Conservation (phyloP, 1,284 basidiomycete genomes). For the Laetiporus sulphureus region DNA sequence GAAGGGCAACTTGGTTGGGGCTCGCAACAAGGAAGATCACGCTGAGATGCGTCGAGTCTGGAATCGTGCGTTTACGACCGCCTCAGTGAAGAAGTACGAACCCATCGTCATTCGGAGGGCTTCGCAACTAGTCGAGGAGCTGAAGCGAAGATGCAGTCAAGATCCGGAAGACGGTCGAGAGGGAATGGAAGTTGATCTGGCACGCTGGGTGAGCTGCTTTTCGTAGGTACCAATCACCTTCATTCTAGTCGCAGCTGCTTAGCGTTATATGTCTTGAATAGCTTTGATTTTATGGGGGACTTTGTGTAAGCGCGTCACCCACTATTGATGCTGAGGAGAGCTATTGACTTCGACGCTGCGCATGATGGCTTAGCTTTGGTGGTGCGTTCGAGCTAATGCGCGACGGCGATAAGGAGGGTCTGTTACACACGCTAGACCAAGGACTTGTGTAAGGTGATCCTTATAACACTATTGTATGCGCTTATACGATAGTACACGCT, state of each 20-base stretch:
- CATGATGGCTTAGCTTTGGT: slow-evolving; percentile 15
- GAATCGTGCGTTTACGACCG: slow-evolving; percentile 44
- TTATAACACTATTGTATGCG: background rate
- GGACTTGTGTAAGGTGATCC: slow-evolving; percentile 11
- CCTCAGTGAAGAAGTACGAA: slow-evolving; percentile 49
- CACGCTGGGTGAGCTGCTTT: slow-evolving; percentile 43
- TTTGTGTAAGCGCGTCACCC: slow-evolving; percentile 37
- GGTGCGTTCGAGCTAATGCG: slow-evolving; percentile 22
- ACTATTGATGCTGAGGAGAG: slow-evolving; percentile 12
- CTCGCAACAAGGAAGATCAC: slow-evolving; percentile 33
- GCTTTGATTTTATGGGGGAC: slow-evolving; percentile 59
- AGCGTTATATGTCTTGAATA: slow-evolving; percentile 8
- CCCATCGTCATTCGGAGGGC: slow-evolving; percentile 32
- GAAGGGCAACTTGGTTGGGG: slow-evolving; percentile 4
- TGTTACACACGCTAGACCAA: slow-evolving; percentile 13
- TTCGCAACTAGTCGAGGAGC: slow-evolving; percentile 31
- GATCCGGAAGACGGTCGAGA: slow-evolving; percentile 5
- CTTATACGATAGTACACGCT: background rate
- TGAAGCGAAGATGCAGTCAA: slow-evolving; percentile 15
- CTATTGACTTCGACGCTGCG: background rate
- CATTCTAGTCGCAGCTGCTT: background rate
- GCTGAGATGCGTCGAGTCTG: slow-evolving; percentile 42
- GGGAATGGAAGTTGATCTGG: slow-evolving; percentile 33
- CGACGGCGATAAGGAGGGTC: slow-evolving; percentile 15
- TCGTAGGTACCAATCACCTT: slow-evolving; percentile 33